Evolutionary conservation across 2,329 filamentous ascomycete species (phyloP).

Genomic region (Pleomassaria siparia): DNA sequence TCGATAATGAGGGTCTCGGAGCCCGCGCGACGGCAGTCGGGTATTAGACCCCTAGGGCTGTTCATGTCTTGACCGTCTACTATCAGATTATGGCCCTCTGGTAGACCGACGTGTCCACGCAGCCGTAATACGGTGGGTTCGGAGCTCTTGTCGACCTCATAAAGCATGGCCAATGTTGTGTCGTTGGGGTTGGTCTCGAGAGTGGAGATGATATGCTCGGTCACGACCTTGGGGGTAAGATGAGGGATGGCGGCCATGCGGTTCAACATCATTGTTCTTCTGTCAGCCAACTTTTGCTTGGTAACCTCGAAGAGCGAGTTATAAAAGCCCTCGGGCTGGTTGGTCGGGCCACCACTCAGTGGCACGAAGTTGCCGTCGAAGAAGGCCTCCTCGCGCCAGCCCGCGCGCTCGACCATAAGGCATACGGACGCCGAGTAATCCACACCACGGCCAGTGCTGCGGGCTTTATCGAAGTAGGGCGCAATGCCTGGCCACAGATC

Average conservation of each 20-base stretch:
- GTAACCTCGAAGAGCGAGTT: conserved; percentile 37
- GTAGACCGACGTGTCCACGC: conserved; percentile 31
- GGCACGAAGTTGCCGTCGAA: conserved; percentile 37
- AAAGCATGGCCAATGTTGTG: conserved; percentile 34
- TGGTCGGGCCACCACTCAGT: conserved; percentile 23
- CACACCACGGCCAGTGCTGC: conserved; percentile 23
- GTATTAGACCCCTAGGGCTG: conserved; percentile 28
- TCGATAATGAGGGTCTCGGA: conserved; percentile 22
- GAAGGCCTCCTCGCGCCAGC: conserved; percentile 35
- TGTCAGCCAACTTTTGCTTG: conserved; percentile 31
- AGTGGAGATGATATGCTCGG: conserved; percentile 30
- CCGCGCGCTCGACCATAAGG: conserved; percentile 30
- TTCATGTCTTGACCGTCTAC: conserved; percentile 23
- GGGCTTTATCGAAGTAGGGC: conserved; percentile 27
- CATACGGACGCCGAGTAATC: conserved; percentile 24
- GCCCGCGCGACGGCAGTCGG: conserved; percentile 31
- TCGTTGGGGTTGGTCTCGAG: conserved; percentile 31
- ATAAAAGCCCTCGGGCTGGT: conserved; percentile 34
- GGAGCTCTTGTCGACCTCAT: conserved; percentile 20
- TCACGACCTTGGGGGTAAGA: conserved; percentile 21
- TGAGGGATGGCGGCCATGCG: conserved; percentile 29
- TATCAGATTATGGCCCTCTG: conserved; percentile 27
- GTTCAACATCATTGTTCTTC: conserved; percentile 36
- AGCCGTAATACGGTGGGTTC: conserved; percentile 19
- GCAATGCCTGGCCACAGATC: conserved; percentile 28